Conservation (phyloP, 139 green algal genomes). For the Chlamydomonas asymmetrica region DNA sequence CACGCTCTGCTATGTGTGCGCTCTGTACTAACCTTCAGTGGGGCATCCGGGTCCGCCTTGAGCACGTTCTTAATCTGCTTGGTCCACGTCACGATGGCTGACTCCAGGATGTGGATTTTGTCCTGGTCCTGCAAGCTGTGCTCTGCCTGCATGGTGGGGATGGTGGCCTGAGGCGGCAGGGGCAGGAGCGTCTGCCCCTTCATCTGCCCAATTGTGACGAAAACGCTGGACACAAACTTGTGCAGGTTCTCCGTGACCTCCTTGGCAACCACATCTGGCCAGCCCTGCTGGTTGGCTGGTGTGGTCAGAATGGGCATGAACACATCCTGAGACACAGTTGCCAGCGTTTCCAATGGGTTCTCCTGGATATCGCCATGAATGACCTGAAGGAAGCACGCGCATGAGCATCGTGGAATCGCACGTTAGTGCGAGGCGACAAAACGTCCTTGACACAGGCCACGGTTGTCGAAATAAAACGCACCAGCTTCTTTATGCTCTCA, state of each 20-base stretch:
- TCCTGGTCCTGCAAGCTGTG: conserved; percentile 69
- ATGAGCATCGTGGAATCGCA: neutral
- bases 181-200: conserved; percentile 90
- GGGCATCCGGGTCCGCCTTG: conserved; percentile 70
- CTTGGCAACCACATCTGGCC: conserved; percentile 82
- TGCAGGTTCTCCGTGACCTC: conserved; percentile 87
- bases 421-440: neutral
- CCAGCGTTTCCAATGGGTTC: conserved; percentile 75
- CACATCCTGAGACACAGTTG: conserved; percentile 72
- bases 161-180: conserved; percentile 58
- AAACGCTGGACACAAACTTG: conserved; percentile 83
- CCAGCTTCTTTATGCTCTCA: conserved; percentile 68
- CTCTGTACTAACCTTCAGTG: conserved; percentile 35
- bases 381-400: conserved; percentile 48
- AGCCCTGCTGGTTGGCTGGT: conserved; percentile 76
- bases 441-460: neutral
- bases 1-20: no score
- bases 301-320: conserved; percentile 84
- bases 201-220: conserved; percentile 78
- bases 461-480: conserved; percentile 25
- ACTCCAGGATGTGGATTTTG: conserved; percentile 89
- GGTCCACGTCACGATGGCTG: conserved; percentile 82
- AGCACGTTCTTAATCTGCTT: conserved; percentile 93
- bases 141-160: conserved; percentile 35
- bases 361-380: conserved; percentile 79